A percentile compares a stretch with the other conserved stretches of the same genome.
Conservation (phyloP, 2,329 filamentous ascomycete genomes). For the Diaporthe vexans region DNA sequence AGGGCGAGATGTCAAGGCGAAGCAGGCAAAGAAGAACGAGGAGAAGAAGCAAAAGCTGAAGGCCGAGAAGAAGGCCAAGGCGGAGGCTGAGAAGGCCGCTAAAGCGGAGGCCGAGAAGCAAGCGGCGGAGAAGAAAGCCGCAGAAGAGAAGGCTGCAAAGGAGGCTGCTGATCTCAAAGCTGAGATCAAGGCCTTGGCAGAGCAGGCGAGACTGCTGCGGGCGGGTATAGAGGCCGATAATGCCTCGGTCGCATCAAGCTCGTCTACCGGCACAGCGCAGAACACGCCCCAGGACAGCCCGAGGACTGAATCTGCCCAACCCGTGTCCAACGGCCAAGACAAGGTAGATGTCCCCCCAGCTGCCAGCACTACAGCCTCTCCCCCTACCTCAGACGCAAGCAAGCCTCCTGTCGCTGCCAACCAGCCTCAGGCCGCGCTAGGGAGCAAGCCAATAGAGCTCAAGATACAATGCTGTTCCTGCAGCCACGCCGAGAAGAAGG, state of each 20-base stretch:
- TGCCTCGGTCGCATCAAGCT: constrained; percentile 42
- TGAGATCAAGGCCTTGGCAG: neutral
- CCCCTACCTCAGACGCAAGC: neutral
- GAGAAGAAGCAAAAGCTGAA: constrained; percentile 56
- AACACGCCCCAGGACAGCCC: constrained; percentile 49
- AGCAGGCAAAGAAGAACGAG: constrained; percentile 58
- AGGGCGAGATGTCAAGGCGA: constrained; percentile 55
- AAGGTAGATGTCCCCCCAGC: constrained; percentile 54
- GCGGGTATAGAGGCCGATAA: constrained; percentile 39
- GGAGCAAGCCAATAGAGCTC: constrained; percentile 34
- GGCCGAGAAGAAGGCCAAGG: constrained; percentile 54
- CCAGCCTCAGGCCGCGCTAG: neutral
- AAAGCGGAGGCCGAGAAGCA: constrained; percentile 45
- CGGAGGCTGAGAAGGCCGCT: constrained; percentile 47
- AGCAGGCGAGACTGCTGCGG: constrained; percentile 20
- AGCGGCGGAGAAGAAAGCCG: constrained; percentile 30
- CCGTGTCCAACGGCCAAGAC: constrained; percentile 45
- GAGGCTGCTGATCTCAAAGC: neutral
- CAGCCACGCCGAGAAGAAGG: constrained; percentile 31
- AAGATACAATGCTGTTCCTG: constrained; percentile 32
- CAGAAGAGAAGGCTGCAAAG: constrained; percentile 15
- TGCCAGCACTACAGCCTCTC: constrained; percentile 40
- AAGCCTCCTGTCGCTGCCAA: neutral
- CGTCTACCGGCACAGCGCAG: constrained; percentile 46
- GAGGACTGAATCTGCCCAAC: constrained; percentile 45